Conservation (phyloP, 2,329 filamentous ascomycete genomes). For the Endothia cerciana region DNA sequence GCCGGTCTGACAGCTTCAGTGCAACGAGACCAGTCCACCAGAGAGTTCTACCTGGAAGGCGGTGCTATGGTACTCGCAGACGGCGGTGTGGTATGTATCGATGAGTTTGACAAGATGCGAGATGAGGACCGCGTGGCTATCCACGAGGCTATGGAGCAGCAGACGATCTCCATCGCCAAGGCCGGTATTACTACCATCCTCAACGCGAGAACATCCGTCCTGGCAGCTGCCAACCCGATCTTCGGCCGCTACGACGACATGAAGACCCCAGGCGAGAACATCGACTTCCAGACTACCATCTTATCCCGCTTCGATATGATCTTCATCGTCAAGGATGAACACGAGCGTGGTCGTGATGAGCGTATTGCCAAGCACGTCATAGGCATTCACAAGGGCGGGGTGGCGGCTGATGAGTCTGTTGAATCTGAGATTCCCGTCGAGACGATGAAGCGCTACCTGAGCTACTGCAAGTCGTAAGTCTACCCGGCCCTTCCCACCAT, state of each 20-base stretch:
- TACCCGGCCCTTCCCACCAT: neutral
- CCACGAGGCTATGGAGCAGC: slow-evolving; percentile 99
- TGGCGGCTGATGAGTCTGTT: slow-evolving; percentile 77
- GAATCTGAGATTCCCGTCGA: slow-evolving; percentile 92
- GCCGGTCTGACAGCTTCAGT: slow-evolving; percentile 97
- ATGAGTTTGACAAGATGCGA: slow-evolving; percentile 99
- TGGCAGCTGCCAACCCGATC: slow-evolving; percentile 95
- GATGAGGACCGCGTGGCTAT: slow-evolving; percentile 98
- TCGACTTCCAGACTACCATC: slow-evolving; percentile 98
- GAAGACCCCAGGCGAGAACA: slow-evolving; percentile 97
- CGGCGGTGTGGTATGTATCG: slow-evolving; percentile 95
- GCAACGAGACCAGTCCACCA: slow-evolving; percentile 85
- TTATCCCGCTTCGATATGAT: slow-evolving; percentile 99
- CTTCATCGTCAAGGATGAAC: slow-evolving; percentile 96
- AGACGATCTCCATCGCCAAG: slow-evolving; percentile 98
- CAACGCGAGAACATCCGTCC: slow-evolving; percentile 91
- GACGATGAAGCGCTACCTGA: slow-evolving; percentile 96
- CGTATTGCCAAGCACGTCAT: slow-evolving; percentile 96
- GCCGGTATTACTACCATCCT: slow-evolving; percentile 98
- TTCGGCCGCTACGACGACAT: slow-evolving; percentile 98
- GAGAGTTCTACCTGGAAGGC: slow-evolving; percentile 97
- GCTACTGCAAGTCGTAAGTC: slow-evolving; percentile 92
- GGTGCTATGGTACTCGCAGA: slow-evolving; percentile 98
- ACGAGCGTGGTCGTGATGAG: slow-evolving; percentile 87
- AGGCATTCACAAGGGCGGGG: slow-evolving; percentile 92